Evolutionary conservation across 176 grass and related monocot genomes (phyloP).

Genomic region (Rhynchospora pubera): DNA sequence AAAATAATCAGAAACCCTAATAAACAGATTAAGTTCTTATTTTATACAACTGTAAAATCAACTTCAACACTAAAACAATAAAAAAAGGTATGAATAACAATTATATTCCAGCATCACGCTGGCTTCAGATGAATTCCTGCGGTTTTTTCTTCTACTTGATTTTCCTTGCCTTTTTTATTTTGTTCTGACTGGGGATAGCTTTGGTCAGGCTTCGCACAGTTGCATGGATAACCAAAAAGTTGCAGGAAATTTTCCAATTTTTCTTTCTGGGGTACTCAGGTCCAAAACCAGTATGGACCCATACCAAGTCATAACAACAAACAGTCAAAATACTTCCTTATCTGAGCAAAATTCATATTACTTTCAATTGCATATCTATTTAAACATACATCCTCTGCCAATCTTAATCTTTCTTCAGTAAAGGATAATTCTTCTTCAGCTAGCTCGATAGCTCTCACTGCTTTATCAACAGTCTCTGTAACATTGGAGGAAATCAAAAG

Average conservation of each 20-base stretch:
- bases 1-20: conserved; percentile 10
- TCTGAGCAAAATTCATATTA: not conserved
- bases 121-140: not conserved
- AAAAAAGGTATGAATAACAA: not conserved
- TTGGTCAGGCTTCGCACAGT: not conserved
- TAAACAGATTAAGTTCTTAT: not conserved
- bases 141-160: not conserved
- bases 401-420: conserved; percentile 47
- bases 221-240: not conserved
- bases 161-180: not conserved
- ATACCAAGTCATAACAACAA: not conserved
- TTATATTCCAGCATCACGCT: not conserved
- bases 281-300: not conserved
- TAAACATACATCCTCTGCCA: conserved; percentile 48
- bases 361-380: not conserved
- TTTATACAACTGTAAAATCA: not conserved
- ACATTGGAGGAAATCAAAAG: not conserved
- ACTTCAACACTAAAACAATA: not conserved
- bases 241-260: not conserved
- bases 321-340: not conserved
- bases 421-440: conserved; percentile 44
- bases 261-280: not conserved
- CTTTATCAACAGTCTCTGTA: conserved; percentile 47
- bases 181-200: not conserved
- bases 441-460: conserved; percentile 33